Conservation (phyloP, 179 eudicot genomes). For the Amaranthus tricolor region DNA sequence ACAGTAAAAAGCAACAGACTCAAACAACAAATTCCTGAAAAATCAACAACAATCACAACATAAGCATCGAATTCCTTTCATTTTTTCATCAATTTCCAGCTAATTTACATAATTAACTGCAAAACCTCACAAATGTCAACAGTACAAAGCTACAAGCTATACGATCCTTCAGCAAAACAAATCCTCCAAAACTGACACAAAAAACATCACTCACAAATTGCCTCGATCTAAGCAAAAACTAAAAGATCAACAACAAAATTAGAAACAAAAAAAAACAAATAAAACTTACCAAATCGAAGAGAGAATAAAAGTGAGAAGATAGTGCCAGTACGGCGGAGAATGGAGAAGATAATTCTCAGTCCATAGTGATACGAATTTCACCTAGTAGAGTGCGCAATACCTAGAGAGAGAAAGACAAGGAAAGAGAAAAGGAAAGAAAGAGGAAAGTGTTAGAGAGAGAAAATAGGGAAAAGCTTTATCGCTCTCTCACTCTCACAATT, state of each 20-base stretch:
- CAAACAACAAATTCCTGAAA: neutral
- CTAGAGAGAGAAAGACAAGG: slow-evolving; percentile 27
- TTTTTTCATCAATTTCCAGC: neutral
- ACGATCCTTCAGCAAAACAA: neutral
- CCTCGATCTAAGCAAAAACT: slow-evolving; percentile 9
- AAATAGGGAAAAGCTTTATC: slow-evolving; percentile 11
- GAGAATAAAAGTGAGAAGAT: slow-evolving; percentile 3
- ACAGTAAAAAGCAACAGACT: slow-evolving; percentile 5
- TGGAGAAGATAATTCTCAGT: slow-evolving; percentile 4
- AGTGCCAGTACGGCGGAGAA: slow-evolving; percentile 11
- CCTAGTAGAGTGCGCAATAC: slow-evolving; percentile 15
- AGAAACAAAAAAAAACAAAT: neutral
- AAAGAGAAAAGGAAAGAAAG: slow-evolving; percentile 23
- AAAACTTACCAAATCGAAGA: slow-evolving; percentile 25
- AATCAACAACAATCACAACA: neutral
- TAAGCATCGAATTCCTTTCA: neutral
- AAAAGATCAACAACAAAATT: slow-evolving; percentile 1
- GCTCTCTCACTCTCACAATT: neutral
- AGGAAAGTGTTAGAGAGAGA: slow-evolving; percentile 26
- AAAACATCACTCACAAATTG: neutral
- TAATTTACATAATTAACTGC: neutral
- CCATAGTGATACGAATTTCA: slow-evolving; percentile 17
- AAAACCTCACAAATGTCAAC: neutral
- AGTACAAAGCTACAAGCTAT: neutral
- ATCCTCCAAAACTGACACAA: neutral